Evolutionary conservation across 495 filamentous ascomycete species (phyloP), one percentile per base, ranked within the genome.

Genomic region (Parmelia sp.): DNA sequence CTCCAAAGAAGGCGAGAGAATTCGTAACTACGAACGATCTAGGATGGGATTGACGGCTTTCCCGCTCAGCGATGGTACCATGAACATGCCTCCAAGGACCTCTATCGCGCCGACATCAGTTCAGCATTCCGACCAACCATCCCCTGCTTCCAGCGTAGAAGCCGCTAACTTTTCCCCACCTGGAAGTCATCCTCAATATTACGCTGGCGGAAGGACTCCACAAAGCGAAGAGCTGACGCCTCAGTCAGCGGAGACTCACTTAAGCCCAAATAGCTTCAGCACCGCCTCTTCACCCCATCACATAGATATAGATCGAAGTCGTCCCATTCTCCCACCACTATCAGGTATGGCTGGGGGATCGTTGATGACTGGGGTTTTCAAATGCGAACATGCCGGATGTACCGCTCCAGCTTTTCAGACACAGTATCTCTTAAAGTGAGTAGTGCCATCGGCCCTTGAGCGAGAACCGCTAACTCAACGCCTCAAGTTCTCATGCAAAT

Each of bases 371-470:
- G 68, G 66, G 42, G 21, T 37, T 44, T 88, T 81, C 71, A 82
- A 80, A 69, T 92, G 89, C 73, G 80, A 78, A n/a, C 82, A 83
- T 81, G 78, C 80, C 2, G 89, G 88, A 14, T 98, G 94, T 71
- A 92, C 71, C 31, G 93, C 92, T 49, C 73, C 83, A 25, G 90
- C 94, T 8, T 98, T 98, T 70, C 92, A 96, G 74, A 97, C 94
- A 2, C 94, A 97, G 69, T 90, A 90, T 76, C 75, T 90, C 9
- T 73, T 90, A 21, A 89, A 89, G 88, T 90, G 80, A 77, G 86
- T 74, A 25, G 25, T 17, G 55, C 67, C 19, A 51, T 65, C 19
- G 60, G 47, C 25, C 51, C 51, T 57, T 23, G 10, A 53, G 15
- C 12, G 3, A 60, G n/a, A 56, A 60, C 63, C 27, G 58, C 51